Evolutionary conservation across 2,329 filamentous ascomycete species (phyloP).

Genomic region (Aspergillus pseudotamarii): DNA sequence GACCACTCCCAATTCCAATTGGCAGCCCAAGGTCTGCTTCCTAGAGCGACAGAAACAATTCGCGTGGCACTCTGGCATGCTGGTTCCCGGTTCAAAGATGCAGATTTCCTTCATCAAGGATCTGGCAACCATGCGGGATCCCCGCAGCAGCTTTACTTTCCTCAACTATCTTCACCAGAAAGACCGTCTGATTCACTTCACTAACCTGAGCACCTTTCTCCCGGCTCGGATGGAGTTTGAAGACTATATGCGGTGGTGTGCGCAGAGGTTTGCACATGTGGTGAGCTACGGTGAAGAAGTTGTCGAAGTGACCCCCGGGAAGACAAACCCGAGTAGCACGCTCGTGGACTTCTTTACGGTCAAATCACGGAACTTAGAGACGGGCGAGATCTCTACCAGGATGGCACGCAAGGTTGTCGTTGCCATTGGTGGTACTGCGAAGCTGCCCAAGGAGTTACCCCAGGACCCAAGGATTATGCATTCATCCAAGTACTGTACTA

Average conservation of each 20-base stretch:
- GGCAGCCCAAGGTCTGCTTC: conserved; percentile 74
- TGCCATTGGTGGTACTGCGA: conserved; percentile 68
- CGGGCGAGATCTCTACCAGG: conserved; percentile 43
- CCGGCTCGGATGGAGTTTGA: conserved; percentile 88
- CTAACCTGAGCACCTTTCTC: conserved; percentile 85
- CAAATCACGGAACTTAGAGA: conserved; percentile 61
- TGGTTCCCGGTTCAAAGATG: conserved; percentile 91
- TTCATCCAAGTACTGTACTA: conserved; percentile 77
- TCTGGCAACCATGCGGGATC: conserved; percentile 84
- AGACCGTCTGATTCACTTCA: conserved; percentile 82
- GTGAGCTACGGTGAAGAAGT: conserved; percentile 81
- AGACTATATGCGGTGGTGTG: conserved; percentile 94
- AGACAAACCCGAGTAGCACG: conserved; percentile 47
- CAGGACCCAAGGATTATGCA: conserved; percentile 75
- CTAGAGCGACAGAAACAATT: conserved; percentile 83
- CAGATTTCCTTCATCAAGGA: conserved; percentile 98
- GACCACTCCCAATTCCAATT: conserved; percentile 39
- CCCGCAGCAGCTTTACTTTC: conserved; percentile 90
- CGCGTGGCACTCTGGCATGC: conserved; percentile 94
- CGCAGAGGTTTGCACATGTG: conserved; percentile 71
- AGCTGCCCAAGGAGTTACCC: conserved; percentile 71
- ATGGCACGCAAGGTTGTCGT: conserved; percentile 60
- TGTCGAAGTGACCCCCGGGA: conserved; percentile 66
- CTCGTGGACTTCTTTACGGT: conserved; percentile 69
- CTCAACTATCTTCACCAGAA: conserved; percentile 89